Percentiles rank a stretch among this genome's conserved stretches.
These are phyloP conservation scores for Aspergillus quadricinctus DNA, from an alignment of 2,329 filamentous ascomycete species.

Conservation along the genomic window DNA sequence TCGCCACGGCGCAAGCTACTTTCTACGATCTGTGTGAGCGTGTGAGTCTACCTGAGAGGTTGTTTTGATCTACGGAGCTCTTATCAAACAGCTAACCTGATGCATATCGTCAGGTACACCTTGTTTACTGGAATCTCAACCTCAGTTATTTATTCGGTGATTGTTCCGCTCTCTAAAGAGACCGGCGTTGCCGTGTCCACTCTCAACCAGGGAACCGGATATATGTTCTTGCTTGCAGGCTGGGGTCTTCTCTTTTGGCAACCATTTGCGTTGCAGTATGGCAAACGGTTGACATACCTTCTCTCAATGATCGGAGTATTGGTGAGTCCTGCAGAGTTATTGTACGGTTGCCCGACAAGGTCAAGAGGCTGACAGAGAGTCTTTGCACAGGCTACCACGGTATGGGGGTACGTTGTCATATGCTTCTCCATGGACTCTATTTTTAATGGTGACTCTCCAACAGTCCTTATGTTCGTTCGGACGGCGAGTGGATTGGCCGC, in stretches of 20 bases:
- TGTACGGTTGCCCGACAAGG: not conserved
- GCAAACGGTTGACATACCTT: slow-evolving; percentile 35
- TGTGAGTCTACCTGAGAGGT: slow-evolving; percentile 22
- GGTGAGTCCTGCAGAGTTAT: slow-evolving; percentile 15
- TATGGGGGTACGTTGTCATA: slow-evolving; percentile 28
- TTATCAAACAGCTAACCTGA: not conserved
- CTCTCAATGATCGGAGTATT: slow-evolving; percentile 29
- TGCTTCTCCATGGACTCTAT: not conserved
- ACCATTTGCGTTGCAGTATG: slow-evolving; percentile 44
- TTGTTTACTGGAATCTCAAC: slow-evolving; percentile 34
- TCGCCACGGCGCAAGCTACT: slow-evolving; percentile 39
- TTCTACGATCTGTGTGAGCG: slow-evolving; percentile 40
- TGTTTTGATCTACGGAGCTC: not conserved
- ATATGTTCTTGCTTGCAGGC: slow-evolving; percentile 41
- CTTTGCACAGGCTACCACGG: slow-evolving; percentile 18
- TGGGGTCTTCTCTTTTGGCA: slow-evolving; percentile 48
- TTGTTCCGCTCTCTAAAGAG: slow-evolving; percentile 33
- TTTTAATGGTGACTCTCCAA: not conserved
- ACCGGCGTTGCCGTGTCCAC: slow-evolving; percentile 32
- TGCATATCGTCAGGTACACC: slow-evolving; percentile 30
- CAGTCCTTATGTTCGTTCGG: slow-evolving; percentile 29
- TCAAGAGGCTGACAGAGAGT: slow-evolving; percentile 1
- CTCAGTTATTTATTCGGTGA: slow-evolving; percentile 38
- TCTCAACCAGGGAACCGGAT: slow-evolving; percentile 38
- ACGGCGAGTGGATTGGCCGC: slow-evolving; percentile 38